These are phyloP conservation scores for Mycena alexandri DNA, from an alignment of 768 basidiomycete species.

Conservation along the genomic window DNA sequence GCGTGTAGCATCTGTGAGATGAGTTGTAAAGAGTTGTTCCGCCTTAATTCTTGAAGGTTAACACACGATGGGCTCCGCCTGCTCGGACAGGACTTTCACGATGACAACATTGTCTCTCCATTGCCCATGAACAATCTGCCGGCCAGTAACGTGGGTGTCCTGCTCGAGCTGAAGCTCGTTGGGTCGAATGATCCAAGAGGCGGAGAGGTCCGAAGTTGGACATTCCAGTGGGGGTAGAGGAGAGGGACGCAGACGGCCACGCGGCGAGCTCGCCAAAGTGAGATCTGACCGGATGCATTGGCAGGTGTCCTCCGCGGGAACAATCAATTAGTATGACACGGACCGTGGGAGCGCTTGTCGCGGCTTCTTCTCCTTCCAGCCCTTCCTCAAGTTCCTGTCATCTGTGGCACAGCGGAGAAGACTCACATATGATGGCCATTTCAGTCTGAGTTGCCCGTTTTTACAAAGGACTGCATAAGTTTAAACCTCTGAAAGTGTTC, in stretches of 20 bases:
- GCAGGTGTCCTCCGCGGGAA: no score
- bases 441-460: no score
- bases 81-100: slow-evolving; percentile 31
- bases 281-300: background rate
- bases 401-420: no score
- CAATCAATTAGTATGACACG: no score
- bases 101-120: slow-evolving; percentile 19
- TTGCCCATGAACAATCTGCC: slow-evolving; percentile 21
- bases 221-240: slow-evolving; percentile 12
- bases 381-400: no score
- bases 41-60: background rate
- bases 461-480: no score
- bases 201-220: slow-evolving; percentile 13
- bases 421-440: no score
- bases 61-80: slow-evolving; percentile 23
- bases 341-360: no score
- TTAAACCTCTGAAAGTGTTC: no score
- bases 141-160: slow-evolving; percentile 12
- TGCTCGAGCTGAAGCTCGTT: slow-evolving; percentile 21
- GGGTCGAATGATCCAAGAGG: slow-evolving; percentile 27
- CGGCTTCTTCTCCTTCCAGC: no score
- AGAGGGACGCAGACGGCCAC: no score
- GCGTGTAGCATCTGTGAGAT: slow-evolving; percentile 32
- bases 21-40: background rate
- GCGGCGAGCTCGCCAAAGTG: background rate